phyloP scores from a whole-genome alignment of 140 eudicot species.

The Stevia rebaudiana region DNA sequence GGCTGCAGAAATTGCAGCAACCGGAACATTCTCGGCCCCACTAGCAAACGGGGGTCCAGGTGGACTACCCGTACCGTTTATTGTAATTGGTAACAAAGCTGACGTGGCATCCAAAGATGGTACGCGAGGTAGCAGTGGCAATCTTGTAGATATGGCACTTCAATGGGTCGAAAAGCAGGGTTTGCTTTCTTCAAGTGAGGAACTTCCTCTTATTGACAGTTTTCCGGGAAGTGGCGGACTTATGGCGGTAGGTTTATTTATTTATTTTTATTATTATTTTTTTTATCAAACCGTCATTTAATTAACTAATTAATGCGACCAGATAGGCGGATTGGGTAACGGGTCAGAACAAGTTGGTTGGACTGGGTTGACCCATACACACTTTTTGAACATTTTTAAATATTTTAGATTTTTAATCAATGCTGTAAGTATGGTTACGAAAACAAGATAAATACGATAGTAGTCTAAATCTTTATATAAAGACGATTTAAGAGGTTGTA shows the following conservation, averaged over 20 bases:
- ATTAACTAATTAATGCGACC: background rate
- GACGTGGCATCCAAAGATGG: slow-evolving; percentile 89
- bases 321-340: background rate
- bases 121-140: slow-evolving; percentile 82
- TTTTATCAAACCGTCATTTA: background rate
- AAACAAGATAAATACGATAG: background rate
- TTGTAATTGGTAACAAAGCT: slow-evolving; percentile 97
- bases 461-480: background rate
- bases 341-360: background rate
- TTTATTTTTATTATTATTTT: too few species aligned
- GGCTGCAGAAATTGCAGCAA: slow-evolving; percentile 65
- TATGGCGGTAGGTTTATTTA: slow-evolving; percentile 75
- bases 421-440: background rate
- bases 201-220: slow-evolving; percentile 78
- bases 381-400: too few species aligned
- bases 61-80: slow-evolving; percentile 88
- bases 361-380: background rate
- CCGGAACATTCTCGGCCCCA: slow-evolving; percentile 92
- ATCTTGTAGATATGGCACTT: slow-evolving; percentile 88
- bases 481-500: background rate
- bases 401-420: background rate
- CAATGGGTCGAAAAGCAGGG: slow-evolving; percentile 99
- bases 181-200: slow-evolving; percentile 78
- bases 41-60: slow-evolving; percentile 88
- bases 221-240: slow-evolving; percentile 83